Base-by-base conservation (phyloP, 139 green algal genomes). In the Dunaliella sp. region DNA sequence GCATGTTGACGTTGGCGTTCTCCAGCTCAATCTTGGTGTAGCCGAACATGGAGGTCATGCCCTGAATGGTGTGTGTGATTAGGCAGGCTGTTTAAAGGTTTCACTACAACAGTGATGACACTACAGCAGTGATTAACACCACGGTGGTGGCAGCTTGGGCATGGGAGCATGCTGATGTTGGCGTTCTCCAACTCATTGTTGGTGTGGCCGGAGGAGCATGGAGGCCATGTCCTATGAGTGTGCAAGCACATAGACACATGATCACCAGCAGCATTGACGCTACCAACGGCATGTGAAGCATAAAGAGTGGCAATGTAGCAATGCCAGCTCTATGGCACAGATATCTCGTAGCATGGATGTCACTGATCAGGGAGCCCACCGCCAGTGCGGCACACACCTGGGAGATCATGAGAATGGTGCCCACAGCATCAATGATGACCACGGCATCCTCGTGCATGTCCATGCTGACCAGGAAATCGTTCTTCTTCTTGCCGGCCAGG, bases 11-110 rank as follows among this genome's bases (percentile, higher is more conserved):
- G 36, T 90, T 90, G 59, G 73, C 36, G 0, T 74, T 73, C 84
- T 90, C 84, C 73, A 90, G 35, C 83, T 90, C 87, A 2, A 36
- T 37, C 59, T 90, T 90, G 83, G 58, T 2, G 38, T 87, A 87
- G 22, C 87, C 87, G 80, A 90, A 90, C 82, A 85, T 59, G 1
- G 25, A 32, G 7, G 82, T 83, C 26, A 85, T 72, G 38, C 77
- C 83, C 73, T 78, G 73, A 12, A 78, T 35, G n/a, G 1, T 24
- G 35, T 35, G 79, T 28, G n/a, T 48, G 80, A 58, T 3, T n/a
- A 80, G 26, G 3, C 1, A 32, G 38, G 35, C 1, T 36, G 48
- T 65, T 16, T 26, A 26, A 65, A 65, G 48, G n/a, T n/a, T n/a
- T n/a, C 48, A 65, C 48, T 26, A 16, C 48, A 65, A 16, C 48